These are phyloP conservation scores for Kwoniella dejecticola DNA, from an alignment of 768 basidiomycete genomes.

Conservation along the genomic window DNA sequence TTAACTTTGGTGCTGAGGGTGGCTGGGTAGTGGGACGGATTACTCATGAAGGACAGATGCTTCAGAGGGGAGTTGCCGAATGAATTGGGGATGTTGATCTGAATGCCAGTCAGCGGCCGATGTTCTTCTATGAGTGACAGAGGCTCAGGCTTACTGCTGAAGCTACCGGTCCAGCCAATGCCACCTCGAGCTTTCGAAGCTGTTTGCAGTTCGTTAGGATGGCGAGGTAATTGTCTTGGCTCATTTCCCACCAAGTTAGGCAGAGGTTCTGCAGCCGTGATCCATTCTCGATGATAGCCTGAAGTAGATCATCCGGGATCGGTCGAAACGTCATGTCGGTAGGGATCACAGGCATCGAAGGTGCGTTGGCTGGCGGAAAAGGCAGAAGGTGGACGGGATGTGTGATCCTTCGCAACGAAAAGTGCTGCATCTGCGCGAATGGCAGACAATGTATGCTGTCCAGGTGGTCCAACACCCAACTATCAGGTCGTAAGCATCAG, in stretches of 20 bases:
- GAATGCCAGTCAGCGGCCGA: background rate
- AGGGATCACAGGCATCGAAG: background rate
- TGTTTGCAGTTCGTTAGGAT: background rate
- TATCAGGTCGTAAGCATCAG: background rate
- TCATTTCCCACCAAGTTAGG: slow-evolving; percentile 28
- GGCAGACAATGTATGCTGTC: slow-evolving; percentile 22
- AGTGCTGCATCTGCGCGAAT: slow-evolving; percentile 15
- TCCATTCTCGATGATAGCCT: slow-evolving; percentile 2
- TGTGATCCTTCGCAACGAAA: slow-evolving; percentile 14
- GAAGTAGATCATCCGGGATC: slow-evolving; percentile 5
- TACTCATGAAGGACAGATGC: background rate
- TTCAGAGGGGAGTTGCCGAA: background rate
- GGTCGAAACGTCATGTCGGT: background rate
- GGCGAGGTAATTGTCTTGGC: slow-evolving; percentile 1
- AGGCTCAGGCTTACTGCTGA: slow-evolving; percentile 2
- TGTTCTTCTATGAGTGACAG: no score
- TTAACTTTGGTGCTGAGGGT: slow-evolving; percentile 1
- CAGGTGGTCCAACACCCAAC: slow-evolving; percentile 33
- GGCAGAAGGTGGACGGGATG: slow-evolving; percentile 22
- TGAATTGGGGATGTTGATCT: slow-evolving; percentile 4
- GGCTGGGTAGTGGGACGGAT: background rate
- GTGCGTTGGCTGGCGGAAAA: slow-evolving; percentile 9
- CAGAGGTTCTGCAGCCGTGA: slow-evolving; percentile 8
- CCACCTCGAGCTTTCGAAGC: slow-evolving; percentile 7
- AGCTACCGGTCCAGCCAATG: background rate